phyloP scores from a whole-genome alignment of 257 asterid genomes.

The Solanum sitiens region DNA sequence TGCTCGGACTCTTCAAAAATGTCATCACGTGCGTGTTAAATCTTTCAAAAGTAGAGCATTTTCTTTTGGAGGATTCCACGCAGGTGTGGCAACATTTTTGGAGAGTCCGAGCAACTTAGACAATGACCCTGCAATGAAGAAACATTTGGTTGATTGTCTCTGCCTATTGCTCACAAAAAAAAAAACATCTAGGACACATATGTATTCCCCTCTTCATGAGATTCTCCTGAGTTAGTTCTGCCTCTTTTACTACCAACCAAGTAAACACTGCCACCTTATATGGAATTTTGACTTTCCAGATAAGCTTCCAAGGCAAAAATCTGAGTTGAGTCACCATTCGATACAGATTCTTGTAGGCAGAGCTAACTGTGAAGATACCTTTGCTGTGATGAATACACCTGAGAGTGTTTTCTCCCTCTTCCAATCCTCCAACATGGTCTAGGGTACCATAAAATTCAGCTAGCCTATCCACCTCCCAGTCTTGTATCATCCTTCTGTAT shows the following conservation, averaged over 20 bases:
- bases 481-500: neutral
- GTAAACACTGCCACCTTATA: neutral
- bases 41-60: neutral
- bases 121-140: neutral
- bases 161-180: neutral
- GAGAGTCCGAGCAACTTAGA: neutral
- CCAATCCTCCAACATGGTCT: neutral
- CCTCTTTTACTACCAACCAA: neutral
- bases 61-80: too few relatives aligned
- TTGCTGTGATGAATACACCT: neutral
- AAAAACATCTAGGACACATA: neutral
- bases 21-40: neutral
- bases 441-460: neutral
- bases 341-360: neutral
- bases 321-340: neutral
- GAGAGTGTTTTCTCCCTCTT: neutral
- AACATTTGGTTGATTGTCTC: neutral
- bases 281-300: neutral
- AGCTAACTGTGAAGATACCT: neutral
- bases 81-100: neutral
- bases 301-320: neutral
- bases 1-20: neutral
- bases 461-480: neutral
- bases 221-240: neutral
- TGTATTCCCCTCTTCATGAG: neutral